Conservation (phyloP, 306 rosid species). For the Acacia melanoxylon region DNA sequence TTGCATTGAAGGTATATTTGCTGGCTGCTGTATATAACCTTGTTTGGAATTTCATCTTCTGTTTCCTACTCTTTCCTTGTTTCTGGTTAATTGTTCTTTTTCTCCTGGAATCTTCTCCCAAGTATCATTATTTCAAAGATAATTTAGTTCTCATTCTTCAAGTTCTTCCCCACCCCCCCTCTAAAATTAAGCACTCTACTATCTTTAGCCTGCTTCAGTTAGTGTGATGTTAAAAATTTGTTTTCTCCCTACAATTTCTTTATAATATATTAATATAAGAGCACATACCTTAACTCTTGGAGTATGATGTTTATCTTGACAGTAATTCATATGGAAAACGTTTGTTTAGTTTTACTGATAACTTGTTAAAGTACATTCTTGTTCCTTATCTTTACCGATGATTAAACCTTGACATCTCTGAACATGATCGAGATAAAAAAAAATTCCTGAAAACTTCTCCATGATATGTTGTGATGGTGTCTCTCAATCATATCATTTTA, state of each 20-base stretch:
- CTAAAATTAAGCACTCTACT: not conserved
- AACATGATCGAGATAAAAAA: not conserved
- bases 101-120: conserved; percentile 1
- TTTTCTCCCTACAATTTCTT: conserved; percentile 22
- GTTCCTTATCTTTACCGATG: not conserved
- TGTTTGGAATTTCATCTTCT: no score
- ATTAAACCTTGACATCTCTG: conserved; percentile 2
- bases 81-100: not conserved
- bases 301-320: conserved; percentile 1
- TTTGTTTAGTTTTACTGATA: not conserved
- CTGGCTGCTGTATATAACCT: conserved; percentile 5
- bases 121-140: conserved; percentile 9
- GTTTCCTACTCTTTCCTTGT: not conserved
- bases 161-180: not conserved
- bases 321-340: not conserved
- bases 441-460: conserved; percentile 6
- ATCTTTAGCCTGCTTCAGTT: not conserved
- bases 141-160: not conserved
- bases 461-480: not conserved
- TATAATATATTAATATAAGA: conserved; percentile 1
- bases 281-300: conserved; percentile 6
- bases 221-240: not conserved
- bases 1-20: conserved; percentile 83
- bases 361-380: conserved; percentile 25
- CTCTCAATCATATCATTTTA: conserved; percentile 18